phyloP scores from a whole-genome alignment of 2,329 filamentous ascomycete species.

The Colletotrichum brevisporum region DNA sequence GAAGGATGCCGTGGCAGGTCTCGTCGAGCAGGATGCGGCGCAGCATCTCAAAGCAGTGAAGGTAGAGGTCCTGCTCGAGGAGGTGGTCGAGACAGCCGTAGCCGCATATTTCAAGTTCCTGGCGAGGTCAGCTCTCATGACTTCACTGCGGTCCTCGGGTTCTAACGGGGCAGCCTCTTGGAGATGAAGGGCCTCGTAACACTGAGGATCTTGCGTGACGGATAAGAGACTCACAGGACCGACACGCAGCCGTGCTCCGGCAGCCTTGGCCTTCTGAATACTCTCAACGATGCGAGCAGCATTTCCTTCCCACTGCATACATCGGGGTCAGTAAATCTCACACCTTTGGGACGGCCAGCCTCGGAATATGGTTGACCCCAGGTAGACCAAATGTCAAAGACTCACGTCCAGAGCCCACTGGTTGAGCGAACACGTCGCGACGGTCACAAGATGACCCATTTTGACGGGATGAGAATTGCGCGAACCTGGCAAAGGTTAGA shows the following conservation, averaged over 20 bases:
- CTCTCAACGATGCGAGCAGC: constrained; percentile 72
- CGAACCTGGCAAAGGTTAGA: neutral
- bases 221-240: constrained; percentile 57
- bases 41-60: constrained; percentile 75
- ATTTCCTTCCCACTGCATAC: constrained; percentile 64
- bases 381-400: neutral
- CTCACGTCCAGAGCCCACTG: constrained; percentile 63
- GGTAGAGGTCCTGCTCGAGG: constrained; percentile 67
- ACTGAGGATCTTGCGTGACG: no score
- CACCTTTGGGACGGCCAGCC: no score
- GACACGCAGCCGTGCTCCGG: constrained; percentile 67
- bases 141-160: no score
- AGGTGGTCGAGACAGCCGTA: constrained; percentile 50
- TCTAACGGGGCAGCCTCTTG: neutral
- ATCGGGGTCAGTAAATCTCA: no score
- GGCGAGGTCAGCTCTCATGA: neutral
- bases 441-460: constrained; percentile 46
- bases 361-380: no score
- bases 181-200: constrained; percentile 43
- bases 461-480: neutral
- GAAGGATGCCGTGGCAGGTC: constrained; percentile 74
- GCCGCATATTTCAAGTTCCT: constrained; percentile 67
- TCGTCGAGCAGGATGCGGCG: constrained; percentile 71
- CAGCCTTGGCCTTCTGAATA: constrained; percentile 58
- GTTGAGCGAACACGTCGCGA: constrained; percentile 55